These are phyloP conservation scores for Fraxinus albicans DNA, from an alignment of 305 asterid genomes.

Conservation along the genomic window DNA sequence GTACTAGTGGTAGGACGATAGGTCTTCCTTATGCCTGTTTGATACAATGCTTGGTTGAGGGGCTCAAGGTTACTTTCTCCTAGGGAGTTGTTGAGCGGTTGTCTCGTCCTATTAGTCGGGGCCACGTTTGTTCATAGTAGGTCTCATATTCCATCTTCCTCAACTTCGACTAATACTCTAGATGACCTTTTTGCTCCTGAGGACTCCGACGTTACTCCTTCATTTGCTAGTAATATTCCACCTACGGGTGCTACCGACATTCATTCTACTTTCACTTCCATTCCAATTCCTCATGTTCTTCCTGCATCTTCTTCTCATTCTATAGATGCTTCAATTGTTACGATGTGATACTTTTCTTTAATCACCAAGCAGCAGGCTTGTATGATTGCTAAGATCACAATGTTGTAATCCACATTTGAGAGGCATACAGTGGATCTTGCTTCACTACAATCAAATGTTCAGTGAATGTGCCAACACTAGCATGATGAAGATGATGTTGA, in stretches of 20 bases:
- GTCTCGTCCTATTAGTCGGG: neutral
- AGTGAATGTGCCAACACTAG: neutral
- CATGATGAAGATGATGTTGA: neutral
- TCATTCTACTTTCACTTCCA: too few relatives aligned
- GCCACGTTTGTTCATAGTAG: neutral
- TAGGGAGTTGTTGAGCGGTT: neutral
- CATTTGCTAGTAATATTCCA: too few relatives aligned
- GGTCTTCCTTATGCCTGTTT: neutral
- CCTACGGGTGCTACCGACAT: too few relatives aligned
- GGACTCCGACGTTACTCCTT: too few relatives aligned
- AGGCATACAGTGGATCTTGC: neutral
- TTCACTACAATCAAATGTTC: too few relatives aligned
- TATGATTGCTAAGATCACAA: neutral
- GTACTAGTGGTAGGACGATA: neutral
- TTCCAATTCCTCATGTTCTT: neutral
- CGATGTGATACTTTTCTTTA: too few relatives aligned
- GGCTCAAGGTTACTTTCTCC: neutral
- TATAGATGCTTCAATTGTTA: neutral
- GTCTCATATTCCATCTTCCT: neutral
- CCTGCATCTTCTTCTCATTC: neutral
- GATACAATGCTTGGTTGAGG: neutral
- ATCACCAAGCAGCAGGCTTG: neutral
- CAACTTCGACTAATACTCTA: too few relatives aligned
- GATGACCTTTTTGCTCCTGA: too few relatives aligned
- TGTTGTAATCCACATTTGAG: neutral